These are phyloP conservation scores for Alternaria dauci DNA, from an alignment of 2,329 filamentous ascomycete genomes.

Conservation along the genomic window DNA sequence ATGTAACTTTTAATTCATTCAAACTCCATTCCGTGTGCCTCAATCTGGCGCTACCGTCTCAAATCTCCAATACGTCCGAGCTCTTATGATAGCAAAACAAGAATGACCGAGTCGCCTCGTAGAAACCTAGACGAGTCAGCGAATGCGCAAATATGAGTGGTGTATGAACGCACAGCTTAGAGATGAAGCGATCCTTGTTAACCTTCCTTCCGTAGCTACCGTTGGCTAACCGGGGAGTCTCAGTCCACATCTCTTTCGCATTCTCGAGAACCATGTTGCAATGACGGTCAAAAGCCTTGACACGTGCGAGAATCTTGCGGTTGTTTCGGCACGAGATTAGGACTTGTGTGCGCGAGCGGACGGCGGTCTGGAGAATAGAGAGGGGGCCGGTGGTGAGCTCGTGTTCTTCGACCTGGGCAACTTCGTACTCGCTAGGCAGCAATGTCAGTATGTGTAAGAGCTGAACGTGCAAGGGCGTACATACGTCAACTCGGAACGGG, in stretches of 20 bases:
- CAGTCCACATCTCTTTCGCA: constrained; percentile 99
- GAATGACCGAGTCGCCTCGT: constrained; percentile 85
- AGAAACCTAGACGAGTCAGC: constrained; percentile 70
- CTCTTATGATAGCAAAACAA: constrained; percentile 78
- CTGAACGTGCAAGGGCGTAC: constrained; percentile 47
- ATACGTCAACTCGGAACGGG: constrained; percentile 89
- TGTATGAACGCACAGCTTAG: constrained; percentile 80
- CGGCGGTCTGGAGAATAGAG: constrained; percentile 95
- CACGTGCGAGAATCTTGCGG: constrained; percentile 93
- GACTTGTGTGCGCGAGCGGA: constrained; percentile 92
- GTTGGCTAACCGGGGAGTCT: constrained; percentile 81
- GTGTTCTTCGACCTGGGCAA: constrained; percentile 80
- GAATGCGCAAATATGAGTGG: neutral
- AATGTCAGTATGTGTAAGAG: constrained; percentile 27
- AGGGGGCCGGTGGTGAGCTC: constrained; percentile 82
- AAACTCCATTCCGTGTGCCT: constrained; percentile 34
- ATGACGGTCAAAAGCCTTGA: constrained; percentile 98
- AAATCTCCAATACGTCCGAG: constrained; percentile 13
- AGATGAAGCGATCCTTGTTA: constrained; percentile 98
- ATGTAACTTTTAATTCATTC: constrained; percentile 47
- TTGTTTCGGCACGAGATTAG: constrained; percentile 98
- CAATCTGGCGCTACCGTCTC: constrained; percentile 15
- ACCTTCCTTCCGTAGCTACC: constrained; percentile 90
- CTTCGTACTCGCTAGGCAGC: constrained; percentile 80
- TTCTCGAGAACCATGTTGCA: constrained; percentile 99